Conservation (phyloP, 192 early-diverging fungal species). For the Dispira simplex region DNA sequence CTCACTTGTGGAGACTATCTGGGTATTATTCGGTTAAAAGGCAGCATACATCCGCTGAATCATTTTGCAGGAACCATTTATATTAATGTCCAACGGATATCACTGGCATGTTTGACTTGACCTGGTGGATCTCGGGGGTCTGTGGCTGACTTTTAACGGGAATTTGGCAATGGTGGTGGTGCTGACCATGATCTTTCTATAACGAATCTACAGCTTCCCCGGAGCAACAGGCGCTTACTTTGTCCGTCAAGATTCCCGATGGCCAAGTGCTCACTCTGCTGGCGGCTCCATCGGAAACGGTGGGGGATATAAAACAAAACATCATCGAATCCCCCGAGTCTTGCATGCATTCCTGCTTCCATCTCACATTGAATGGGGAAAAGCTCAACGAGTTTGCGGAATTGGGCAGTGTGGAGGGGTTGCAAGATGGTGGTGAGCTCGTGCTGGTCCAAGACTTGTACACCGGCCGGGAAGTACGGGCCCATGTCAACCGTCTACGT, state of each 20-base stretch:
- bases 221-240: not conserved
- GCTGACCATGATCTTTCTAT: no score
- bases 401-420: conserved; percentile 51
- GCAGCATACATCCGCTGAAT: no score
- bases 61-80: no score
- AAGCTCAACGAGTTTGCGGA: conserved; percentile 62
- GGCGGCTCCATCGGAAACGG: conserved; percentile 53
- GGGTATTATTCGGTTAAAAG: no score
- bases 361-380: conserved; percentile 51
- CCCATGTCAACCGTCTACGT: conserved; percentile 77
- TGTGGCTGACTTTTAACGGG: no score
- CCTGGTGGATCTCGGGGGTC: no score
- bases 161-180: no score
- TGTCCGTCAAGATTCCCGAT: not conserved
- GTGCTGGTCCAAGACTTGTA: conserved; percentile 70
- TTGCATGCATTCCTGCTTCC: conserved; percentile 84
- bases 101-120: no score
- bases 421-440: conserved; percentile 47
- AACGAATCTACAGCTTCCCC: not conserved
- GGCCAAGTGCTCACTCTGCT: conserved; percentile 12
- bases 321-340: conserved; percentile 76
- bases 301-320: conserved; percentile 77
- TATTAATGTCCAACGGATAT: no score
- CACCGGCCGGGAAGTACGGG: conserved; percentile 81
- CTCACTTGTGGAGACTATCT: no score